Base-by-base conservation (phyloP, 2,329 filamentous ascomycete species). In the Pseudogymnoascus sp. region DNA sequence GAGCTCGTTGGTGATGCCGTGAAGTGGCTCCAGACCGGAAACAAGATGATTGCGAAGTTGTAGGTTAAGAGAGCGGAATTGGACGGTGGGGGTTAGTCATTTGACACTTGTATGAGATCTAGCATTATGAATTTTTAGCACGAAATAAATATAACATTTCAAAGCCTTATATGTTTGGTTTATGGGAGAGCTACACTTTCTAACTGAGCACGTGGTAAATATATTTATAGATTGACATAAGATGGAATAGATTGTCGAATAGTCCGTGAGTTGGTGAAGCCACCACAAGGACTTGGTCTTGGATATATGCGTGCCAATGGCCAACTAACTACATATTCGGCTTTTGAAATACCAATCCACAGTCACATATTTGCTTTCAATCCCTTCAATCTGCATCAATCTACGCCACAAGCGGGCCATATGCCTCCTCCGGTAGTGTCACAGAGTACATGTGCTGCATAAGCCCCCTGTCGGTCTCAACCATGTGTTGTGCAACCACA, bases 1-100 rank as follows among this genome's bases (percentile, higher is more conserved):
- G 94, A 99, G 78, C 88, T 99, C 68, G 89, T 99, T 64, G 75
- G 77, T 58, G 92, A 95, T 71, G 94, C 92, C 38, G 84, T 89
- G 61, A 79, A 78, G 63, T 82, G 81, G 73, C 73, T 96, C 67
- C 78, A 85, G 71, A 82, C 79, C 69, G 88, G 88, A 64, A 83
- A 83, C 74, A 81, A 83, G 71, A 75, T 84, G 76, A 78, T 88
- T 69, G 77, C 86, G 58, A 91, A 90, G 79, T 74, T 91, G 75
- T 91, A 71, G 57, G 64, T 61, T 58, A n/a, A 30, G 26, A 52
- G 26, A 12, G n/a, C 9, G 26, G 15, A 18, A 52, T 13, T 26
- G 39, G 13, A 21, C 39, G 26, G 45, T 30, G 45, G 45, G 26
- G 45, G 45, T 52, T 30, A 19, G 18, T 18, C 45, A 52, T 52